Evolutionary conservation across 2,329 filamentous ascomycete species (phyloP), one percentile per base, ranked within the genome.

Genomic region (Penicillium sp.): DNA sequence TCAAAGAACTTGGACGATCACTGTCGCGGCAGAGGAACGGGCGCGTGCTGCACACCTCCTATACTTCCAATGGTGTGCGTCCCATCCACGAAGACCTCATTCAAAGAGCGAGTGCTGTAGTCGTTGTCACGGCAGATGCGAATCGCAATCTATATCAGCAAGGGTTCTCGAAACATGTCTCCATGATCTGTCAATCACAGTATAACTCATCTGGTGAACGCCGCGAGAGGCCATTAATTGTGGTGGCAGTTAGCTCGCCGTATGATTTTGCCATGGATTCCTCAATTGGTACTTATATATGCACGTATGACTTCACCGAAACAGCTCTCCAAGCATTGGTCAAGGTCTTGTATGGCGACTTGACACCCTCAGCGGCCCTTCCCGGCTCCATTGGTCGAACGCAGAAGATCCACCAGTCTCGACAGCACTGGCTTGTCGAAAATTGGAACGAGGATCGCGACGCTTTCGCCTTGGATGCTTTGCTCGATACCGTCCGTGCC

Each of bases 201-300:
- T 65, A 63, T 39, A 65, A 67, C 19, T 55, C 63, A 31, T 63
- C 66, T 26, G 71, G 70, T 2, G 68, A 71, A 38, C 63, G 63
- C 50, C 71, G 74, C 9, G 77, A 93, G 67, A 96, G 95, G 69
- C 87, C 90, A 1, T 72, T 96, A 33, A 83, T 96, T 22, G 91
- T 96, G 3, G 85, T 96, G 7, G 87, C 91, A 1, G 90, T 95
- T 58, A 95, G 89, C 69, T 96, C 90, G 1, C 91, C 91, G 0
- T 97, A 96, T 67, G 91, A 97, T 67, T 97, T 97, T 66, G 89
- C 88, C 39, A 89, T 91, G 79, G 91, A 97, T 62, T 85, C 85
- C 56, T 83, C 83, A 1, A 91, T 97, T 35, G 87, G 87, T 6
- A 95, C 90, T 1, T 96, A 96, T 61, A 79, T 97, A 35, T 96